phyloP scores from a whole-genome alignment of 306 rosid genomes.

The Glycine soja region DNA sequence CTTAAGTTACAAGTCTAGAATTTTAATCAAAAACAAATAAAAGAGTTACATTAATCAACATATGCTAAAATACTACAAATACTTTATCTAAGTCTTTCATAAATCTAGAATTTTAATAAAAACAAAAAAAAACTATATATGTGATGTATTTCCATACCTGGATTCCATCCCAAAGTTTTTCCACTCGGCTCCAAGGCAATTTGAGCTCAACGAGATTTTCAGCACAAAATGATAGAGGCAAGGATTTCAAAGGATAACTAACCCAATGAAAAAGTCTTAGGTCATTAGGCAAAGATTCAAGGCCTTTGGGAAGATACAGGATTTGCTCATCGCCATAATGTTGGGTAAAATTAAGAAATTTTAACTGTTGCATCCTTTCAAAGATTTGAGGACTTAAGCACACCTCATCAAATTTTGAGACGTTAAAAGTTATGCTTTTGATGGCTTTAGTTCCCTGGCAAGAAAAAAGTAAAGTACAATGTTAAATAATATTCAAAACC shows the following conservation, averaged over 20 bases:
- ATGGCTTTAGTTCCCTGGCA: slow-evolving; percentile 8
- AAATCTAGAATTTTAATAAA: neutral
- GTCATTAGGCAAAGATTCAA: neutral
- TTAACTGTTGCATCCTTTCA: neutral
- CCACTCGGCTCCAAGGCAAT: slow-evolving; percentile 11
- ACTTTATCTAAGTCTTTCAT: neutral
- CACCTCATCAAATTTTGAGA: slow-evolving; percentile 7
- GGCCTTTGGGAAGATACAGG: slow-evolving; percentile 16
- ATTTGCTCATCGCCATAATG: slow-evolving; percentile 9
- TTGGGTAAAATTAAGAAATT: slow-evolving; percentile 4
- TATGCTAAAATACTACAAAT: too few species aligned
- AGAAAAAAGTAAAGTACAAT: neutral
- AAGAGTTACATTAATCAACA: too few species aligned
- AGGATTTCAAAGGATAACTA: neutral
- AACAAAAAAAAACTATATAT: neutral
- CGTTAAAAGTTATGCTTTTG: neutral
- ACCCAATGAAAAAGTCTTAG: neutral
- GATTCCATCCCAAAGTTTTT: slow-evolving; percentile 9
- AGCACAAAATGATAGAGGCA: neutral
- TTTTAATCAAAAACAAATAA: neutral
- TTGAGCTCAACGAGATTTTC: neutral
- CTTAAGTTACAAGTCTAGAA: too few species aligned
- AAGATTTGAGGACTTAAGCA: slow-evolving; percentile 7
- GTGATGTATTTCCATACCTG: neutral
- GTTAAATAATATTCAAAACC: neutral